These are phyloP conservation scores for Astrothelium macrocarpum DNA, from an alignment of 495 filamentous ascomycete species.

Conservation along the genomic window DNA sequence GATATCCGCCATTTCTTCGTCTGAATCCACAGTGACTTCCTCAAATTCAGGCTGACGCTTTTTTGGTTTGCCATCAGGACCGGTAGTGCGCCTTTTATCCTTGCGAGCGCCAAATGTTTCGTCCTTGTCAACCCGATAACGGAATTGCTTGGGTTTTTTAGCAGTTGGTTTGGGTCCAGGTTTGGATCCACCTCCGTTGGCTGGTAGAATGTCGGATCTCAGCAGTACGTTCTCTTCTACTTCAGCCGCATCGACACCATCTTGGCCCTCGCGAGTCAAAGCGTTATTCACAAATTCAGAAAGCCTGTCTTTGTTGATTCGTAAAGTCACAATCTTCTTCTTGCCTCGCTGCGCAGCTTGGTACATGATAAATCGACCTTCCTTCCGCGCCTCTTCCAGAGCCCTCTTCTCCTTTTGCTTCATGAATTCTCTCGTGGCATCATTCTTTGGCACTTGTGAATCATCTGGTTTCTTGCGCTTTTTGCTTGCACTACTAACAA, in stretches of 20 bases:
- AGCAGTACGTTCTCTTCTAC: conserved; percentile 18
- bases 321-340: conserved; percentile 27
- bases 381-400: conserved; percentile 31
- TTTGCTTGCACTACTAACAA: conserved; percentile 7
- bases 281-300: conserved; percentile 7
- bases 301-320: conserved; percentile 15
- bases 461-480: conserved; percentile 17
- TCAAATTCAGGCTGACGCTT: conserved; percentile 14
- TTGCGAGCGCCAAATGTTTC: conserved; percentile 17
- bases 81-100: not conserved
- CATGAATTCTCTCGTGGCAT: conserved; percentile 30
- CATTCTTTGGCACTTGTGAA: conserved; percentile 18
- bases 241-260: conserved; percentile 1
- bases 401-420: conserved; percentile 29
- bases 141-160: conserved; percentile 15
- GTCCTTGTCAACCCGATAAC: conserved; percentile 24
- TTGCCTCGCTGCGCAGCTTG: conserved; percentile 28
- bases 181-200: not conserved
- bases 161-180: not conserved
- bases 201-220: conserved; percentile 22
- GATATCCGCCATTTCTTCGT: conserved; percentile 19
- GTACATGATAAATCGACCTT: conserved; percentile 30
- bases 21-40: conserved; percentile 23
- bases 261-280: not conserved
- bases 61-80: conserved; percentile 4